Conservation (phyloP, 495 filamentous ascomycete genomes). For the Apiosordaria backusii region DNA sequence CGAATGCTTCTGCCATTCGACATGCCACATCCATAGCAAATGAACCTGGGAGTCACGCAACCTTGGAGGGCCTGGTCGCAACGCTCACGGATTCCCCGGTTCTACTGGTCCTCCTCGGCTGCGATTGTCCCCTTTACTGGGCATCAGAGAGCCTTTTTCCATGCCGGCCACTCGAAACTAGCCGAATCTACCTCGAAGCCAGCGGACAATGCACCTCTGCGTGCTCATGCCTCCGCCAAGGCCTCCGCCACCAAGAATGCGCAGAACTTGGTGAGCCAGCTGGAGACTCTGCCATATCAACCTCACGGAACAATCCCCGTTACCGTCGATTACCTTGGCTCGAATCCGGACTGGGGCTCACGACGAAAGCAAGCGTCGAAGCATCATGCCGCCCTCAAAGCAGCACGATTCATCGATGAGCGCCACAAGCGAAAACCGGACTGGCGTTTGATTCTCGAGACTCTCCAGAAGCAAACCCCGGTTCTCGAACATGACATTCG, state of each 20-base stretch:
- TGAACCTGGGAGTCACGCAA: constrained; percentile 13
- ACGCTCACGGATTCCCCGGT: not conserved
- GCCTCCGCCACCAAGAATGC: not conserved
- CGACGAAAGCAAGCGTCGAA: not conserved
- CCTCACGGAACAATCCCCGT: not conserved
- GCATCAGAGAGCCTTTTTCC: not conserved
- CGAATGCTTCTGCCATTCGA: constrained; percentile 4
- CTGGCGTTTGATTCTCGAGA: constrained; percentile 28
- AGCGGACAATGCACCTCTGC: not conserved
- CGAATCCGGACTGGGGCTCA: not conserved
- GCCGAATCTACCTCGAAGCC: not conserved
- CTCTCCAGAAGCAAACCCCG: constrained; percentile 24
- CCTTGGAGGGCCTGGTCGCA: constrained; percentile 12
- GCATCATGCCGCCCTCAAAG: constrained; percentile 1
- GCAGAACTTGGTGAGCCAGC: not conserved
- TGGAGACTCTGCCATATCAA: not conserved
- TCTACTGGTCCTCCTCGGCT: not conserved
- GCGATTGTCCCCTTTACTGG: not conserved
- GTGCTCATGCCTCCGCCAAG: not conserved
- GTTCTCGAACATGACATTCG: not conserved
- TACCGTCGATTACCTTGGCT: not conserved
- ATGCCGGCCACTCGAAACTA: not conserved
- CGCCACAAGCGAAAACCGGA: constrained; percentile 11
- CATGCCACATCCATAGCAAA: constrained; percentile 9
- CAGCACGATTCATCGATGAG: constrained; percentile 13